These are phyloP conservation scores for Phlebiopsis flavidoalba DNA, from an alignment of 768 basidiomycete genomes.

Conservation along the genomic window DNA sequence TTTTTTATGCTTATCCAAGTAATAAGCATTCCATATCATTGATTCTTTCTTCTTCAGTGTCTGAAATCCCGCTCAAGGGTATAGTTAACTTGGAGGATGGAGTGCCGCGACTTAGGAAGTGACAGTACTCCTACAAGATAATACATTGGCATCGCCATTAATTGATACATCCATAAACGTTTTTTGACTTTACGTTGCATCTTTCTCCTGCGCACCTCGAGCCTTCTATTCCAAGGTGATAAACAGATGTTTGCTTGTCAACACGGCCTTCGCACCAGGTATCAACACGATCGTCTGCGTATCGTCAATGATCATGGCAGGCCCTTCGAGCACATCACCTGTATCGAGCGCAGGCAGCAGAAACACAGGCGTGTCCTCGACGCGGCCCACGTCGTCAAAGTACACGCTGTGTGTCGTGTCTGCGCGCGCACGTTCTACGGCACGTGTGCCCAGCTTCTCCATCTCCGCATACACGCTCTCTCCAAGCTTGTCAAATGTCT, in stretches of 20 bases:
- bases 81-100: no score
- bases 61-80: no score
- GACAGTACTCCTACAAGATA: no score
- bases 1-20: no score
- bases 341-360: slow-evolving; percentile 57
- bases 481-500: slow-evolving; percentile 80
- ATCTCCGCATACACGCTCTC: slow-evolving; percentile 77
- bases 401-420: slow-evolving; percentile 65
- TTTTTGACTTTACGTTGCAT: no score
- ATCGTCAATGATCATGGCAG: slow-evolving; percentile 91
- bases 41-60: no score
- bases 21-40: no score
- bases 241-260: slow-evolving; percentile 66
- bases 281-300: slow-evolving; percentile 94
- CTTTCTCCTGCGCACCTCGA: no score
- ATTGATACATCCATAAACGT: no score
- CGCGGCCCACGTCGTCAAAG: slow-evolving; percentile 75
- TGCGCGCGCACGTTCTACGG: slow-evolving; percentile 37
- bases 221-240: slow-evolving; percentile 34
- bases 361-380: slow-evolving; percentile 77
- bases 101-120: no score
- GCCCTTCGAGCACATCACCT: slow-evolving; percentile 75
- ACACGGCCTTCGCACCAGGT: slow-evolving; percentile 59
- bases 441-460: slow-evolving; percentile 39
- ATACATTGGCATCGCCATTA: no score